Evolutionary conservation across 805 yeast genomes (phyloP), one percentile per base, ranked within the genome.

Genomic region (Starmerella asiatica): DNA sequence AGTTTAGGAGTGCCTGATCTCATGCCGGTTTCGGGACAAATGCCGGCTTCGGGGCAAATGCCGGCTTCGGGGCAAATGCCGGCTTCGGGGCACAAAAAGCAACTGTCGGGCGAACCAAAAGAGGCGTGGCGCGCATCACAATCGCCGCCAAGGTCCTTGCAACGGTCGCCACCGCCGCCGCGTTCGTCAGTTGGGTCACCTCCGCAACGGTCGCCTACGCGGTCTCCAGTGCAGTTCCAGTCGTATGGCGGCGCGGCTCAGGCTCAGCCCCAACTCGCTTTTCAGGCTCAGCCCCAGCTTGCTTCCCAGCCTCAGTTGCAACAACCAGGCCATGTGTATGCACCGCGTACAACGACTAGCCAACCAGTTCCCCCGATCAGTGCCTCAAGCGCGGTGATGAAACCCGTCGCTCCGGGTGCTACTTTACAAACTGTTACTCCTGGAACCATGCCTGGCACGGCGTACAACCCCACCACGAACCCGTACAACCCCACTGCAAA

Each of bases 1-100:
- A 42, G 46, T 39, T 38, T 62, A 11, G 26, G 26, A 23, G 26
- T 11, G 9, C 11, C 26, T 23, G 26, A 23, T 23, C 26, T 23
- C 9, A 11, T 11, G 9, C 7, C 7, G 26, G 26, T 11, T 23
- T 11, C 26, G 7, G 26, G 11, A 23, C 9, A 7, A 7, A 11
- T 7, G 11, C 26, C 11, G 7, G 9, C 9, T 7, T 7, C 9
- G 9, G 26, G 11, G 26, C 11, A 7, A 11, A 7, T 7, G 9
- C 11, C 26, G 26, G 26, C 26, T 23, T 23, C 26, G 26, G 9
- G 9, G 9, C 26, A 11, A 11, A 23, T 7, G 9, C 9, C 7
- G 7, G 11, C 26, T 7, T 23, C 26, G 7, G 9, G 9, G 9
- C 26, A 11, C 9, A 23, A 23, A 11, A 11, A 23, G 26, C 26